These are phyloP conservation scores for Chlamydomonas sp. DNA, from an alignment of 139 green algal species.

Conservation along the genomic window DNA sequence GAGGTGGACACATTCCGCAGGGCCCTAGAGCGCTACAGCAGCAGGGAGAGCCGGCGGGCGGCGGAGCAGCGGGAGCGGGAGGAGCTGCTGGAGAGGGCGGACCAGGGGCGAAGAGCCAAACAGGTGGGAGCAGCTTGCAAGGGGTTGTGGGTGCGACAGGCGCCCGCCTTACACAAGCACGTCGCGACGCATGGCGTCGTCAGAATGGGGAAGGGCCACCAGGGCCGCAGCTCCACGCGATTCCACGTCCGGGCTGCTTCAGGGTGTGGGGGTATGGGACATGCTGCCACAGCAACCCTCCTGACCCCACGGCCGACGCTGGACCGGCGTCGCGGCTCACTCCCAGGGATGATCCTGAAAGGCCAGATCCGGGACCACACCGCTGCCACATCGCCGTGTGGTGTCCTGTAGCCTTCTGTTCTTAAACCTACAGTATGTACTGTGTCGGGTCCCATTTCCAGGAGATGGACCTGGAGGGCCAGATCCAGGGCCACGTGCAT, in stretches of 20 bases:
- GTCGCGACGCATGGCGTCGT: no score
- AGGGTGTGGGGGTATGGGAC: no score
- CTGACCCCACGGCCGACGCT: not conserved
- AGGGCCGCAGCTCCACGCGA: no score
- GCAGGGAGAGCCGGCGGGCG: constrained; percentile 33
- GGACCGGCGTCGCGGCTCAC: no score
- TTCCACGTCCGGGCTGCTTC: no score
- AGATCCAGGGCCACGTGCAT: constrained; percentile 58
- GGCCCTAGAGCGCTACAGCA: constrained; percentile 34
- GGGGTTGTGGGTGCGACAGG: no score
- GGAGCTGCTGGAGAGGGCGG: constrained; percentile 74
- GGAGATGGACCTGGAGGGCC: constrained; percentile 68
- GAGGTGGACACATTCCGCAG: constrained; percentile 73
- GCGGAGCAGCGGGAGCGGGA: constrained; percentile 63
- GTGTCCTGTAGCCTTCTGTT: no score
- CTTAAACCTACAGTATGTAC: not conserved
- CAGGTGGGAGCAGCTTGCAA: constrained; percentile 6
- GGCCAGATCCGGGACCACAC: not conserved
- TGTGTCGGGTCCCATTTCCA: constrained; percentile 1
- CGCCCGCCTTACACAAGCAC: no score
- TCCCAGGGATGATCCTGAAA: not conserved
- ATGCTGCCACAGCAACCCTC: not conserved
- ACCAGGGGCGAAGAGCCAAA: constrained; percentile 44
- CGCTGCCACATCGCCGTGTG: no score
- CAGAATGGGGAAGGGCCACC: no score